A percentile compares a stretch with the other conserved stretches of the same genome.
Conservation (phyloP, 768 basidiomycete species). For the Fibroporia radiculosa region DNA sequence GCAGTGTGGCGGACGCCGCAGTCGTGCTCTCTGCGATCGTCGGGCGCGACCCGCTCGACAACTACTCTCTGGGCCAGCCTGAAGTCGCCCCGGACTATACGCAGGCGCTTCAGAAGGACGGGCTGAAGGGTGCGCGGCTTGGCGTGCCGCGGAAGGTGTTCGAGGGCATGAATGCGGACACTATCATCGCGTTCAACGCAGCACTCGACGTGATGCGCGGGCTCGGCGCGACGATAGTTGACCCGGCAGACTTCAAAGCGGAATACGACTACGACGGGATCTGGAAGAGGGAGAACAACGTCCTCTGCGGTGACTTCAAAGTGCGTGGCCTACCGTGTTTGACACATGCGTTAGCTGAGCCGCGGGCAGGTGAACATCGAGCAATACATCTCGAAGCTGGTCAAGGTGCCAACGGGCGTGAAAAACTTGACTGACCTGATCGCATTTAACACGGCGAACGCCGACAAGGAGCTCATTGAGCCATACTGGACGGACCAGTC, state of each 20-base stretch:
- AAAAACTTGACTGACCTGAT: conserved; percentile 42
- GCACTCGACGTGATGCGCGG: conserved; percentile 27
- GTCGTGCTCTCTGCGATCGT: conserved; percentile 27
- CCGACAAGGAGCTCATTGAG: conserved; percentile 37
- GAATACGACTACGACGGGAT: conserved; percentile 38
- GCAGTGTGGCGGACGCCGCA: conserved; percentile 27
- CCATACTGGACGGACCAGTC: conserved; percentile 27
- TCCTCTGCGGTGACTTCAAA: conserved; percentile 52
- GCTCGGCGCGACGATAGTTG: conserved; percentile 43
- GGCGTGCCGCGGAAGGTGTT: conserved; percentile 33
- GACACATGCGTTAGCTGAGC: neutral
- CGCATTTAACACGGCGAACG: conserved; percentile 43
- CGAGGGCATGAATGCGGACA: conserved; percentile 15
- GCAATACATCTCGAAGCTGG: conserved; percentile 15
- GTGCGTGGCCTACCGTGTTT: conserved; percentile 20
- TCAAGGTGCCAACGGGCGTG: conserved; percentile 21
- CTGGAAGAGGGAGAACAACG: conserved; percentile 44
- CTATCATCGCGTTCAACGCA: conserved; percentile 27
- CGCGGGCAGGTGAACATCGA: conserved; percentile 19
- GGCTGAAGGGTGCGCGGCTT: conserved; percentile 38
- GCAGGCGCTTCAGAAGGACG: conserved; percentile 38
- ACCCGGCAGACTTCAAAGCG: conserved; percentile 54
- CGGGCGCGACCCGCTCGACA: conserved; percentile 32
- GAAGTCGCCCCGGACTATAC: conserved; percentile 42
- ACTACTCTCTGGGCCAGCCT: conserved; percentile 35